Conservation (phyloP, 2,329 filamentous ascomycete species). For the Alternaria brassicae region DNA sequence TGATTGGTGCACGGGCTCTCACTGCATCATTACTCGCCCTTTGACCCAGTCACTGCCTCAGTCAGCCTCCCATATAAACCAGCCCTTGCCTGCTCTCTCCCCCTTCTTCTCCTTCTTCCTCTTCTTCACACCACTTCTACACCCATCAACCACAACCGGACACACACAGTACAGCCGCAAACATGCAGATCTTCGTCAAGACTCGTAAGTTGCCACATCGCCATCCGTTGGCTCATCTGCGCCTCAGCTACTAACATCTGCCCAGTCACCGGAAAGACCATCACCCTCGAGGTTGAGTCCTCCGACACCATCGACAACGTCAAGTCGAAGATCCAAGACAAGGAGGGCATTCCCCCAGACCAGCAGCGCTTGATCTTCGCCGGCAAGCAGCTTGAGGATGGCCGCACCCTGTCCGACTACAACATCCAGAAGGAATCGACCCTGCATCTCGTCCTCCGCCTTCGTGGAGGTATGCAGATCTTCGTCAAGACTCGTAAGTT, state of each 20-base stretch:
- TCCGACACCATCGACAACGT: constrained; percentile 96
- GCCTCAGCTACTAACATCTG: constrained; percentile 43
- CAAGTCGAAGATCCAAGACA: constrained; percentile 96
- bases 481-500: constrained; percentile 65
- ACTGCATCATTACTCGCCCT: constrained; percentile 43
- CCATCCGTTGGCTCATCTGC: constrained; percentile 23
- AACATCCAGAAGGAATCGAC: constrained; percentile 89
- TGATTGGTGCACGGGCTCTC: constrained; percentile 43
- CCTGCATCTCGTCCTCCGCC: constrained; percentile 77
- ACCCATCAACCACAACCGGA: constrained; percentile 15
- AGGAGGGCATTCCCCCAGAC: constrained; percentile 95
- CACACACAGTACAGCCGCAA: constrained; percentile 69
- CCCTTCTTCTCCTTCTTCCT: constrained; percentile 26
- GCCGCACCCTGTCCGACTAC: constrained; percentile 89
- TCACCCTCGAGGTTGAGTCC: constrained; percentile 71
- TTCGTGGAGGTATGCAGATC: constrained; percentile 70
- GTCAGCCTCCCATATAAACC: constrained; percentile 42
- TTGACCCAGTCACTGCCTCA: constrained; percentile 44
- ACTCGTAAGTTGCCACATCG: constrained; percentile 71
- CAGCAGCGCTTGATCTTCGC: constrained; percentile 98
- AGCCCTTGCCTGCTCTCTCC: constrained; percentile 24
- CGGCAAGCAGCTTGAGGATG: constrained; percentile 96
- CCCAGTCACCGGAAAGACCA: constrained; percentile 71
- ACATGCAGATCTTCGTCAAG: constrained; percentile 99
- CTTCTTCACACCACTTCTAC: constrained; percentile 24